Conservation (phyloP, 139 green algal genomes). For the Gonium pectorale region DNA sequence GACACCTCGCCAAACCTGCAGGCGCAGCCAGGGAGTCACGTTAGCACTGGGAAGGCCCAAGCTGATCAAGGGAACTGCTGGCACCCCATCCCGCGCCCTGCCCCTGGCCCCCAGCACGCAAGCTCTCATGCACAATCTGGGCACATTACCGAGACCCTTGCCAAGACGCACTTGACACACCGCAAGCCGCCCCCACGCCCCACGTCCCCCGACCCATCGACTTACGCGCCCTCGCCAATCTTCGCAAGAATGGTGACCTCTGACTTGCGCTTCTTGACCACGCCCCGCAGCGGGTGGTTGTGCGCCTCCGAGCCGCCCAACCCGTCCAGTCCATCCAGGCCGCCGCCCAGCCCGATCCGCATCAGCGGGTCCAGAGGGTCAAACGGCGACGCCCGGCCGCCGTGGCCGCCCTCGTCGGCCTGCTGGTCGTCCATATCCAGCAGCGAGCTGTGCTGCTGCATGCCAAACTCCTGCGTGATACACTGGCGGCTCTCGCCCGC, state of each 20-base stretch:
- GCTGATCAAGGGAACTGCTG: too few species aligned
- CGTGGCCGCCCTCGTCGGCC: not conserved
- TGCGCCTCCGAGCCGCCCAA: not conserved
- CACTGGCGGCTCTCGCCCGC: conserved; percentile 23
- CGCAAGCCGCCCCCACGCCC: too few species aligned
- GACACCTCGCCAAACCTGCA: conserved; percentile 85
- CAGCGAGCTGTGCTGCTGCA: not conserved
- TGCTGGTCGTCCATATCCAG: not conserved
- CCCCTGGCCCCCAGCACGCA: too few species aligned
- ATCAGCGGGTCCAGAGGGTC: conserved; percentile 6
- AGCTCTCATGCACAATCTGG: too few species aligned
- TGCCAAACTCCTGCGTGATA: conserved; percentile 56
- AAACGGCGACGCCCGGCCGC: not conserved
- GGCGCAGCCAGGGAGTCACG: too few species aligned
- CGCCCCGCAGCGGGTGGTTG: conserved; percentile 48
- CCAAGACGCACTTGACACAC: too few species aligned
- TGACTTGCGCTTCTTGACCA: conserved; percentile 52
- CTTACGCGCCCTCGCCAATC: conserved; percentile 80
- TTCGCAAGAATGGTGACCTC: conserved; percentile 72
- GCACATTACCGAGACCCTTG: too few species aligned
- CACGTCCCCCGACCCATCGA: not conserved
- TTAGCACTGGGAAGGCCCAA: too few species aligned
- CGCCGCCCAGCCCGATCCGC: not conserved
- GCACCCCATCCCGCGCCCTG: too few species aligned
- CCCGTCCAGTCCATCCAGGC: not conserved